Base-by-base conservation (phyloP, 805 yeast genomes). In the Barnettozyma sp. region DNA sequence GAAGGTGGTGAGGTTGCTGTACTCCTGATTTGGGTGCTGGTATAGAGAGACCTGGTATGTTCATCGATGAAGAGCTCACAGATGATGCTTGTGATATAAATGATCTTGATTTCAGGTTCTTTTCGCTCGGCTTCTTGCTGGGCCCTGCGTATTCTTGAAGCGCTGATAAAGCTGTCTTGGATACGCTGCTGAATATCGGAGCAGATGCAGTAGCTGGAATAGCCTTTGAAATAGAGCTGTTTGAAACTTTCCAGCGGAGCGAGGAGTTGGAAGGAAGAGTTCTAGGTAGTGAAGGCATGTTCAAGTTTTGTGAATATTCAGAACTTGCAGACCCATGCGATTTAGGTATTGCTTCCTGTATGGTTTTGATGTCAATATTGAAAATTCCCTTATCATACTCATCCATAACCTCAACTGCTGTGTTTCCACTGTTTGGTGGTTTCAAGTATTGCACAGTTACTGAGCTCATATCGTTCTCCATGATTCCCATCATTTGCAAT, bases 401-500 rank as follows among this genome's bases (percentile, higher is more conserved):
- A 21, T 72, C 73, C 82, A 85, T 83, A 6, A 78, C 69, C 24
- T 76, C 80, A 1, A 68, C 45, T 24, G 79, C 63, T 0, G 78
- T 64, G 33, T 54, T 55, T 5, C 61, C 50, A 18, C 41, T 40
- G 32, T 41, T 19, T 39, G 54, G 40, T 1, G 48, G 49, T 10
- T 64, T 68, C 34, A 87, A 59, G 34, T 79, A 70, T 13, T 77
- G 78, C 9, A 88, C 71, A 7, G 77, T 73, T 7, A 82, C 73
- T 10, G 81, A 75, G 44, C 78, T 76, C 39, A 78, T 65, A 50
- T 92, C 96, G 48, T 84, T 85, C 50, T 90, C 97, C 80, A 90
- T 86, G 7, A 92, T 73, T 0, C 97, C 97, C 94, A 90, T 90
- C 97, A 92, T 92, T 56, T 92, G 97, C 14, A 92, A 60, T 50